Conservation (phyloP, 331 rosid genomes). For the Quercus lobata region DNA sequence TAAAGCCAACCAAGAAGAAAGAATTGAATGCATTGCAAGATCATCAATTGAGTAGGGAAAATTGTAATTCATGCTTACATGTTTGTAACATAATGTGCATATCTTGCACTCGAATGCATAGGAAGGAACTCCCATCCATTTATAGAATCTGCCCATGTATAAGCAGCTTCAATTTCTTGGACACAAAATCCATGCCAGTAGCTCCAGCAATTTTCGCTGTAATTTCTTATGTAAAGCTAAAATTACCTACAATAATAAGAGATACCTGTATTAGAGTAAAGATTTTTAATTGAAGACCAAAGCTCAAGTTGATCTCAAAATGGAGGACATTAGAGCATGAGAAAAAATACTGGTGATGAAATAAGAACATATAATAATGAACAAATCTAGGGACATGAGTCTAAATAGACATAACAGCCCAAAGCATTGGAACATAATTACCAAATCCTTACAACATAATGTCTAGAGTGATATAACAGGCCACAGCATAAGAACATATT, state of each 20-base stretch:
- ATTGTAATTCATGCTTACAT: neutral
- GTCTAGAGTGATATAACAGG: too few relatives aligned
- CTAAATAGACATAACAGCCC: too few relatives aligned
- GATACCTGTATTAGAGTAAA: neutral
- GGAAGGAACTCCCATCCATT: slow-evolving; percentile 85
- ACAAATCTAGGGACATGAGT: too few relatives aligned
- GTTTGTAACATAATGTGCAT: neutral
- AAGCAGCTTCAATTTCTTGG: slow-evolving; percentile 91
- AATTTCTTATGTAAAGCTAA: slow-evolving; percentile 64
- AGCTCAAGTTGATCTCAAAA: neutral
- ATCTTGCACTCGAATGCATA: slow-evolving; percentile 25
- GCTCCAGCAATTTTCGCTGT: slow-evolving; percentile 89
- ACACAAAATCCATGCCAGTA: slow-evolving; percentile 89
- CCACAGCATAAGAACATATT: too few relatives aligned
- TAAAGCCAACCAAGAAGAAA: too few relatives aligned
- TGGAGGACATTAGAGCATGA: too few relatives aligned
- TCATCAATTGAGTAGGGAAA: neutral
- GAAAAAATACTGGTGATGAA: neutral
- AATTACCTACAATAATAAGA: slow-evolving; percentile 53
- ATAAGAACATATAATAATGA: too few relatives aligned
- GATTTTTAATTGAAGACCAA: neutral
- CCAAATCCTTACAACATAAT: too few relatives aligned
- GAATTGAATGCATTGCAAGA: neutral
- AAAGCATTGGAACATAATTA: too few relatives aligned
- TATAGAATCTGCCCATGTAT: slow-evolving; percentile 89